Percentiles rank a stretch among this genome's conserved stretches.
phyloP scores from a whole-genome alignment of 2,329 filamentous ascomycete species.

The Paraphoma chrysanthemicola region DNA sequence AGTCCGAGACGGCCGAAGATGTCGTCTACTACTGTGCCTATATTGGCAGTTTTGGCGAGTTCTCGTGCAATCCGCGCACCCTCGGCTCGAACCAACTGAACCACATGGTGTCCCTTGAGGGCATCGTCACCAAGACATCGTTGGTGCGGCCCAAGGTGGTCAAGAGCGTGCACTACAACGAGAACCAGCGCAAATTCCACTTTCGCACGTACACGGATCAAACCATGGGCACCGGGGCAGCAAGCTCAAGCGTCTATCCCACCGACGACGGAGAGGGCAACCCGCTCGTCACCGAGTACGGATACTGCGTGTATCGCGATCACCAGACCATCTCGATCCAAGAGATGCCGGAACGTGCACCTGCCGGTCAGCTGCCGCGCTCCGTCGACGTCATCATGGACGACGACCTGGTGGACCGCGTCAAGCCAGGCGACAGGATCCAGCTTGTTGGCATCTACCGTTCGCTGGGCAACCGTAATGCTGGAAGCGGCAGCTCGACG shows the following conservation, averaged over 20 bases:
- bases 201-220: conserved; percentile 93
- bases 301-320: conserved; percentile 92
- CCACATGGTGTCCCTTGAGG: conserved; percentile 95
- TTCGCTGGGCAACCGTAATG: conserved; percentile 92
- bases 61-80: conserved; percentile 92
- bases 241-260: conserved; percentile 90
- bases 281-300: conserved; percentile 92
- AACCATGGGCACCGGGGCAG: conserved; percentile 89
- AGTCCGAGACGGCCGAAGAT: conserved; percentile 78
- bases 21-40: conserved; percentile 94
- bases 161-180: conserved; percentile 96
- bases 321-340: conserved; percentile 98
- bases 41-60: conserved; percentile 93
- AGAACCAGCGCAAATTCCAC: conserved; percentile 83
- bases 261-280: conserved; percentile 94
- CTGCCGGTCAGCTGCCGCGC: conserved; percentile 91
- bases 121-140: conserved; percentile 95
- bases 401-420: conserved; percentile 91
- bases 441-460: conserved; percentile 97
- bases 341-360: conserved; percentile 97
- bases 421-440: conserved; percentile 94
- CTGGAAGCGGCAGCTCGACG: conserved; percentile 85
- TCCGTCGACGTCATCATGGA: conserved; percentile 97
- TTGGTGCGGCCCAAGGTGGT: conserved; percentile 96
- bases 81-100: conserved; percentile 89